A percentile compares a stretch with the other conserved stretches of the same genome.
These are phyloP conservation scores for Ogataea polymorpha DNA, from an alignment of 805 yeast genomes.

Conservation along the genomic window DNA sequence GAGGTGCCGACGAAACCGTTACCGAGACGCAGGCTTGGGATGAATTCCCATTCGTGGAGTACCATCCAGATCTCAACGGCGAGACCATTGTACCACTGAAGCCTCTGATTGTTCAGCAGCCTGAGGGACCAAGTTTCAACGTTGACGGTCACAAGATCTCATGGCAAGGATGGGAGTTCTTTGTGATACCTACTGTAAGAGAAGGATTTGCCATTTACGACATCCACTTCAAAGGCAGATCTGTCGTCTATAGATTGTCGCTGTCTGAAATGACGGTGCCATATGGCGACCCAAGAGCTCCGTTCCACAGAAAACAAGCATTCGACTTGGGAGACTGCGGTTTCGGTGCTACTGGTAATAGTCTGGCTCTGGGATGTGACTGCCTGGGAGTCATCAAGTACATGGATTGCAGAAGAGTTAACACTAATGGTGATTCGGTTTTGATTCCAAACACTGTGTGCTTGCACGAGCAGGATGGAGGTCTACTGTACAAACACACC, in stretches of 20 bases:
- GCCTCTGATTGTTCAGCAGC: constrained; percentile 68
- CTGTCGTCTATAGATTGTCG: constrained; percentile 67
- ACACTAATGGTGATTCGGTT: constrained; percentile 58
- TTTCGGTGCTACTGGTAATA: constrained; percentile 70
- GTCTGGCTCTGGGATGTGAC: constrained; percentile 71
- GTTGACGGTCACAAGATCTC: constrained; percentile 56
- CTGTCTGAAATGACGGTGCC: constrained; percentile 87
- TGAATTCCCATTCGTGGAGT: constrained; percentile 60
- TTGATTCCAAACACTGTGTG: constrained; percentile 69
- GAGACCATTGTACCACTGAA: constrained; percentile 55
- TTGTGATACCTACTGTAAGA: constrained; percentile 66
- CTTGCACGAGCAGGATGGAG: constrained; percentile 78
- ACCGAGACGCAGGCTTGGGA: constrained; percentile 61
- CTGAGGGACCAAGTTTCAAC: constrained; percentile 75
- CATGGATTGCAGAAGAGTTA: constrained; percentile 57
- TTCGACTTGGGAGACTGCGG: constrained; percentile 86
- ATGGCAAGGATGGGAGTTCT: constrained; percentile 86
- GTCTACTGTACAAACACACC: constrained; percentile 73
- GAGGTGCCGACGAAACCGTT: constrained; percentile 59
- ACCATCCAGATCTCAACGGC: constrained; percentile 68
- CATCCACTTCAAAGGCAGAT: constrained; percentile 72
- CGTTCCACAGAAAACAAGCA: constrained; percentile 83
- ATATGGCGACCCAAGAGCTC: constrained; percentile 81
- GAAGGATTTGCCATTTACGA: constrained; percentile 79
- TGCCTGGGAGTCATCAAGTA: constrained; percentile 78